Conservation (phyloP, 2,329 filamentous ascomycete species). For the Claviceps pusilla region DNA sequence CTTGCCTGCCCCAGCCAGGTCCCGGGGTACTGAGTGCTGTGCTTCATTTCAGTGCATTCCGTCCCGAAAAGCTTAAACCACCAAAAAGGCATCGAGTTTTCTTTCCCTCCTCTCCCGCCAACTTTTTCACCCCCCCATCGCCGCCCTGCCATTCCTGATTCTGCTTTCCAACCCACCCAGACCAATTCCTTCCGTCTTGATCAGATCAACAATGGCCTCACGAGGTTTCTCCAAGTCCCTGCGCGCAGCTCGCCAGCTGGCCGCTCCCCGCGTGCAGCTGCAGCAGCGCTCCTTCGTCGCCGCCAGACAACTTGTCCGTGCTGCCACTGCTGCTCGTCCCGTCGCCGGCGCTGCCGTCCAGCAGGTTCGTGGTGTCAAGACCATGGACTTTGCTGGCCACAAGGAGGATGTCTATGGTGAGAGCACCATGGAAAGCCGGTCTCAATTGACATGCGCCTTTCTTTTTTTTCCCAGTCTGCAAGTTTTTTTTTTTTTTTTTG, state of each 20-base stretch:
- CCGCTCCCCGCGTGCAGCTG: conserved; percentile 42
- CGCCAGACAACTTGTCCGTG: conserved; percentile 40
- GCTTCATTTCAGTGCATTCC: no score
- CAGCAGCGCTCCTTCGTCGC: conserved; percentile 50
- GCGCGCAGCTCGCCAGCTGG: conserved; percentile 46
- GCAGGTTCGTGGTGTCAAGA: conserved; percentile 85
- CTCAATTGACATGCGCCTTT: not conserved
- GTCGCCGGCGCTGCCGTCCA: conserved; percentile 41
- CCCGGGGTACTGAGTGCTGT: no score
- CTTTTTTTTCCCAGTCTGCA: not conserved
- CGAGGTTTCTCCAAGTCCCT: conserved; percentile 56
- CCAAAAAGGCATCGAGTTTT: conserved; percentile 4
- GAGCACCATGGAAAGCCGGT: conserved; percentile 10
- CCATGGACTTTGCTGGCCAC: conserved; percentile 91
- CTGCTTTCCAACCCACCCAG: not conserved
- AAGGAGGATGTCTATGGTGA: conserved; percentile 90
- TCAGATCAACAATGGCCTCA: conserved; percentile 54
- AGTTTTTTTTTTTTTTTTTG: not conserved
- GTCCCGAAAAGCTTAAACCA: conserved; percentile 6
- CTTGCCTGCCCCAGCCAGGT: not conserved
- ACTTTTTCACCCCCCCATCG: conserved; percentile 10
- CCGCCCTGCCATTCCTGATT: not conserved
- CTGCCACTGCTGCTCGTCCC: conserved; percentile 31
- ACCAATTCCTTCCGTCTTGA: conserved; percentile 12
- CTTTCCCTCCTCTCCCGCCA: conserved; percentile 6